Conservation (phyloP, 2,329 filamentous ascomycete species). For the Sporothrix curviconia region DNA sequence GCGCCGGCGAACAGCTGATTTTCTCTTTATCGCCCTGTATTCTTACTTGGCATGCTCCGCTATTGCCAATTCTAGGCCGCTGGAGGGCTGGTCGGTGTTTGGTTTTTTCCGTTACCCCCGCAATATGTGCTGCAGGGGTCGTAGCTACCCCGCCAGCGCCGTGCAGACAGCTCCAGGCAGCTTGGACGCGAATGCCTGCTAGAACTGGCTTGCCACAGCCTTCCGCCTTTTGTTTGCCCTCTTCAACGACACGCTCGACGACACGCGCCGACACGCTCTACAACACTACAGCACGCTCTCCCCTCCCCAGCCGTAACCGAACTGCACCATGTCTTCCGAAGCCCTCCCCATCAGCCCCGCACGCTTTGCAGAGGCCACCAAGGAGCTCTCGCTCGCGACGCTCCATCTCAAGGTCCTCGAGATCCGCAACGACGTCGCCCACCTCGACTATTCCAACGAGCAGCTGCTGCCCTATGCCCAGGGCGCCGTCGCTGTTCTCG, state of each 20-base stretch:
- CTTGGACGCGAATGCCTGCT: not conserved
- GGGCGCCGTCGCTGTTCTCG: constrained; percentile 32
- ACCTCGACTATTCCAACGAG: constrained; percentile 67
- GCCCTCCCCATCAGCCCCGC: constrained; percentile 53
- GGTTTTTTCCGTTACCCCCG: not conserved
- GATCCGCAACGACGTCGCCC: constrained; percentile 65
- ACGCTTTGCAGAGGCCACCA: constrained; percentile 61
- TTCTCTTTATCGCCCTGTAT: not conserved
- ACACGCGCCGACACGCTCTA: no score
- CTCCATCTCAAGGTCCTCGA: constrained; percentile 71
- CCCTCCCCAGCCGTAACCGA: no score
- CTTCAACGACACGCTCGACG: no score
- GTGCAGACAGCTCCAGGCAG: constrained; percentile 6
- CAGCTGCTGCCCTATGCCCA: constrained; percentile 65
- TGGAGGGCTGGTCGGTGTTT: constrained; percentile 11
- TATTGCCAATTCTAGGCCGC: no score
- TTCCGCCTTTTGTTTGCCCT: no score
- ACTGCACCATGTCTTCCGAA: constrained; percentile 57
- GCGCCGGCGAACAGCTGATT: not conserved
- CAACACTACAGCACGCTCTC: no score
- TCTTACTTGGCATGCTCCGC: no score
- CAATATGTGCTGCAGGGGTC: not conserved
- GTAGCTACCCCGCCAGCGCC: constrained; percentile 6
- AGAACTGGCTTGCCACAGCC: no score
- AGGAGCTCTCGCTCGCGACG: constrained; percentile 56